Conservation (phyloP, 73 alveolate species). For the Stentor coeruleus region DNA sequence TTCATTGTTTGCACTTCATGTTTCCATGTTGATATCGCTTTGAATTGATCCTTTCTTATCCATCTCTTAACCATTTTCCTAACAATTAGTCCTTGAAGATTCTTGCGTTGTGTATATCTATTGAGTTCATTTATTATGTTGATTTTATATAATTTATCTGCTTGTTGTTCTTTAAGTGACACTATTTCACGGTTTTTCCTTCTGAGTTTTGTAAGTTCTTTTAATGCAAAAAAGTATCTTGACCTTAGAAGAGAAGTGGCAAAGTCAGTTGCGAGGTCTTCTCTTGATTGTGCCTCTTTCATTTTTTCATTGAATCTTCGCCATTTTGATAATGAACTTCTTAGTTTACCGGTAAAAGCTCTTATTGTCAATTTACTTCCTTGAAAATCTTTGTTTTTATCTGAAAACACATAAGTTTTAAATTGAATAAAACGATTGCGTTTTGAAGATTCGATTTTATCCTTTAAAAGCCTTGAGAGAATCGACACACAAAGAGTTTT, state of each 20-base stretch:
- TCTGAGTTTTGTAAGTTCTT: not conserved
- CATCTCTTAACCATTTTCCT: conserved; percentile 7
- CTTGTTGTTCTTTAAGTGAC: conserved; percentile 6
- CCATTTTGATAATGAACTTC: not conserved
- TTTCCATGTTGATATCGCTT: conserved; percentile 7
- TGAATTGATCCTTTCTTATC: not conserved
- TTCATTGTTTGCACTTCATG: not conserved
- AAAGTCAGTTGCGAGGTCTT: conserved; percentile 8
- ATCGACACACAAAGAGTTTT: not conserved
- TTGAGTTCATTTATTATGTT: not conserved
- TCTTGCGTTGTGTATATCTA: conserved; percentile 2
- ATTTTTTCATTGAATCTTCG: not conserved
- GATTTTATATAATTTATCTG: conserved; percentile 6
- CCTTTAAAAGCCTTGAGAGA: not conserved
- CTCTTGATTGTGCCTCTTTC: not conserved
- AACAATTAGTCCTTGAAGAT: not conserved
- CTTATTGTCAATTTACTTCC: not conserved
- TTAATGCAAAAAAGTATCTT: not conserved
- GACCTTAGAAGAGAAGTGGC: conserved; percentile 7
- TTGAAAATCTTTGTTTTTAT: not conserved
- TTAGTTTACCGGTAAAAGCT: not conserved
- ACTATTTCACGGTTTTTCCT: not conserved
- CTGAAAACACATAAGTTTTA: not conserved
- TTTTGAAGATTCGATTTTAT: not conserved
- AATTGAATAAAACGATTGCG: not conserved